Base-by-base conservation (phyloP, 768 basidiomycete species). In the Mycena metata region DNA sequence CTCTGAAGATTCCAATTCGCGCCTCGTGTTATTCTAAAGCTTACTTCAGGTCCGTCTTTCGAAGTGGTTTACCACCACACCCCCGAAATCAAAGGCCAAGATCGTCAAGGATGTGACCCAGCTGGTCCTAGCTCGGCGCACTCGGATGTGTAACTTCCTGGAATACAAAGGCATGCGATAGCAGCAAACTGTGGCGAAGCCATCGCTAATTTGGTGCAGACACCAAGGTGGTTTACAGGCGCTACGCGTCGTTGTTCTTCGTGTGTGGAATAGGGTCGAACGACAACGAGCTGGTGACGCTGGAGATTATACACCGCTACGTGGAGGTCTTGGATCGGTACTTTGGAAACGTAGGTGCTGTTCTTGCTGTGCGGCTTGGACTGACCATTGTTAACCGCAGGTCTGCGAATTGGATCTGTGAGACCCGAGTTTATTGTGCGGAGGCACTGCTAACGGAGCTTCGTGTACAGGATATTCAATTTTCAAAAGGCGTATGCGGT, bases 21-120 rank as follows among this genome's bases (percentile, higher is more conserved):
- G 36, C 15, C 39, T 39, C 39, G 39, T 39, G 39, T 39, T 39
- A 15, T 39, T 39, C 11, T 15, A 39, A 39, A 10, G 4, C 15
- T 10, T 39, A 15, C 39, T 39, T 15, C 39, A 39, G 39, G 39
- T 39, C 57, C 85, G 93, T 57, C 85, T 94, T 33, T 89, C 92
- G n/a, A 95, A 95, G 83, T 95, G 93, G 93, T 95, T 92, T 76
- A 86, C 88, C 41, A 95, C 93, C 4, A 85, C 93, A 79, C 83
- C 90, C 21, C 88, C 90, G 13, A 92, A 93, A 79, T 80, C 80
- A 54, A 93, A 93, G 78, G 85, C 84, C 61, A 95, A 95, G 88
- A 93, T 94, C 75, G 91, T 94, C 74, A 95, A 95, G 81, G 93
- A 95, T 77, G 93, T 94, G 15, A 95, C 93, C 2, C 93, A 95